Evolutionary conservation across 768 basidiomycete genomes (phyloP), one percentile per base, ranked within the genome.

Genomic region (Amanita fuliginea): DNA sequence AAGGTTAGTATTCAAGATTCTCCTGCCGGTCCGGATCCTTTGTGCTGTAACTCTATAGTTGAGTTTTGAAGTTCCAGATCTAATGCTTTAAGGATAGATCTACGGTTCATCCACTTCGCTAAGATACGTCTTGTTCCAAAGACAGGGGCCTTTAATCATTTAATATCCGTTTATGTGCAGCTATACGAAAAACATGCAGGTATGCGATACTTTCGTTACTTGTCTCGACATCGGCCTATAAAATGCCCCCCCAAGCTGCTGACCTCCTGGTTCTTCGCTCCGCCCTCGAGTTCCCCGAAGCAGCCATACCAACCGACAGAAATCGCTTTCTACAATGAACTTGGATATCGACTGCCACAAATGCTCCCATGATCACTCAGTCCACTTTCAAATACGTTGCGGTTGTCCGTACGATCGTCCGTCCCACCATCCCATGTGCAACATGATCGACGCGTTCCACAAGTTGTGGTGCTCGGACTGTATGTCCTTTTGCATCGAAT

Each of bases 381-480:
- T 42, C 16, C 67, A 68, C 49, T 65, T 56, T 49, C 56, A 62
- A 40, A 54, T 62, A n/a, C 63, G 66, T 40, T 67, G 67, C 52
- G 65, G 65, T 6, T 68, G 67, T 46, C 58, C 58, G 26, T 67
- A 65, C 51, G 56, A 60, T 46, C 56, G 53, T 22, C 46, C 51
- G 9, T 54, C 57, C n/a, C 49, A 55, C 32, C 62, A 67, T 46
- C 63, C 62, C 30, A 59, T 66, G 60, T 49, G 60, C 46, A 33
- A 28, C 34, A 59, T 61, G 60, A 58, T 62, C 46, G 64, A 67
- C 53, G 65, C 64, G 30, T 65, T 61, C 49, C 66, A 66, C 49
- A 53, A 60, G 32, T 43, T 55, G 24, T 66, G 64, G 64, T 68
- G 66, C 54, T 58, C 63, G 18, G 50, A 54, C 19, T 67, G 66